Conservation (phyloP, 202 grass and related monocot species). For the Schoenoplectus tabernaemontani region DNA sequence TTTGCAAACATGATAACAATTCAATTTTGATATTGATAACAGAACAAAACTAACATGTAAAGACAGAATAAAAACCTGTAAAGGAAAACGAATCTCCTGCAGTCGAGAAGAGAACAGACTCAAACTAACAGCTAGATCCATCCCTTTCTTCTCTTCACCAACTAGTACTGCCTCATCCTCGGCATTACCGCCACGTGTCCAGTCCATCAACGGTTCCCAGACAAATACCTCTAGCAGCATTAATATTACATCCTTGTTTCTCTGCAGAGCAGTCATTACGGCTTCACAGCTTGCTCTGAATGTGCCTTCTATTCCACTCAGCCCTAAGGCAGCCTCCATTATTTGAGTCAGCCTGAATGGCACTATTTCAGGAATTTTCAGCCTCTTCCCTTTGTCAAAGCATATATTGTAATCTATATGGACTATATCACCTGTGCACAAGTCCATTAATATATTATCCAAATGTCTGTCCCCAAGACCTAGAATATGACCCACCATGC, state of each 20-base stretch:
- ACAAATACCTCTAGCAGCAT: constrained; percentile 97
- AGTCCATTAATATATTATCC: constrained; percentile 98
- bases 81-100: constrained; percentile 93
- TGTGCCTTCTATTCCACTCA: constrained; percentile 71
- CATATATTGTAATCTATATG: constrained; percentile 99
- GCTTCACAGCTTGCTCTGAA: constrained; percentile 85
- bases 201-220: constrained; percentile 92
- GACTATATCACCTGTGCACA: constrained; percentile 76
- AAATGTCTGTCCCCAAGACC: constrained; percentile 96
- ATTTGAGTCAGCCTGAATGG: constrained; percentile 95
- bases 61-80: constrained; percentile 56
- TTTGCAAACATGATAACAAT: constrained; percentile 6
- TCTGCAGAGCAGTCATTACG: constrained; percentile 61
- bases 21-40: background rate
- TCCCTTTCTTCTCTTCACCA: constrained; percentile 98
- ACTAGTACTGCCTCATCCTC: constrained; percentile 91
- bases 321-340: constrained; percentile 89
- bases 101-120: constrained; percentile 95
- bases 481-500: constrained; percentile 87
- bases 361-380: constrained; percentile 99
- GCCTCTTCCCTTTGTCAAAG: constrained; percentile 94
- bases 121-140: constrained; percentile 97
- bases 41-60: background rate
- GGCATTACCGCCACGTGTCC: constrained; percentile 84
- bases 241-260: constrained; percentile 93